Conservation (phyloP, 2,329 filamentous ascomycete species). For the Fonsecaea multimorphosa region DNA sequence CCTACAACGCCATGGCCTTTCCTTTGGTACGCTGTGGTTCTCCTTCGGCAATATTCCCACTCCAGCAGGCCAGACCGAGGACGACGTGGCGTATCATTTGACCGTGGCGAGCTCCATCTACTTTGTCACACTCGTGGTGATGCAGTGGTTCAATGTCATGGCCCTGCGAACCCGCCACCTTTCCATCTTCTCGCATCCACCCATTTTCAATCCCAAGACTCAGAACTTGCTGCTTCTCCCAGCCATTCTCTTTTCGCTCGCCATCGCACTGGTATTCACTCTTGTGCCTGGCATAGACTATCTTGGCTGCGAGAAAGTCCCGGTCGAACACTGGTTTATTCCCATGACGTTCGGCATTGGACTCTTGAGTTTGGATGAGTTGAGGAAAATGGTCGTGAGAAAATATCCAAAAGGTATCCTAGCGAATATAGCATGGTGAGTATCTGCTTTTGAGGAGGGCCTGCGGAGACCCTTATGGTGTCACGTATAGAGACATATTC, state of each 20-base stretch:
- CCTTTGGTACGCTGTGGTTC: slow-evolving; percentile 71
- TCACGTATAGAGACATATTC: neutral
- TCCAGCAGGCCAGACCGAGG: slow-evolving; percentile 48
- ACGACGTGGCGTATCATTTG: slow-evolving; percentile 61
- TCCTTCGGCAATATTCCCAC: slow-evolving; percentile 61
- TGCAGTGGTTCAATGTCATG: slow-evolving; percentile 76
- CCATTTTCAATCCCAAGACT: slow-evolving; percentile 67
- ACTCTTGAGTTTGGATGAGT: slow-evolving; percentile 70
- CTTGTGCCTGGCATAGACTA: slow-evolving; percentile 71
- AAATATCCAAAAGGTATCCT: slow-evolving; percentile 63
- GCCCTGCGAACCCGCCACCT: slow-evolving; percentile 69
- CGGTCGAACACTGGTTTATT: slow-evolving; percentile 77
- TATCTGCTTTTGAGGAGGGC: neutral
- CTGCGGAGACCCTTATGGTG: neutral
- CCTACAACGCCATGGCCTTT: slow-evolving; percentile 64
- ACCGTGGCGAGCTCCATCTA: slow-evolving; percentile 75
- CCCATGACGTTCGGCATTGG: slow-evolving; percentile 73
- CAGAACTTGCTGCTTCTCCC: slow-evolving; percentile 74
- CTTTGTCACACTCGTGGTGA: slow-evolving; percentile 79
- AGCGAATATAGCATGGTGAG: slow-evolving; percentile 69
- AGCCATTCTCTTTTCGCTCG: slow-evolving; percentile 71
- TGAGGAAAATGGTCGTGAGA: slow-evolving; percentile 67
- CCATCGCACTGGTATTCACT: slow-evolving; percentile 69
- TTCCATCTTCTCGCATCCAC: slow-evolving; percentile 74
- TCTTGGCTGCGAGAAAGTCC: slow-evolving; percentile 68